Conservation (phyloP, 768 basidiomycete species). For the Mrakia blollopis region DNA sequence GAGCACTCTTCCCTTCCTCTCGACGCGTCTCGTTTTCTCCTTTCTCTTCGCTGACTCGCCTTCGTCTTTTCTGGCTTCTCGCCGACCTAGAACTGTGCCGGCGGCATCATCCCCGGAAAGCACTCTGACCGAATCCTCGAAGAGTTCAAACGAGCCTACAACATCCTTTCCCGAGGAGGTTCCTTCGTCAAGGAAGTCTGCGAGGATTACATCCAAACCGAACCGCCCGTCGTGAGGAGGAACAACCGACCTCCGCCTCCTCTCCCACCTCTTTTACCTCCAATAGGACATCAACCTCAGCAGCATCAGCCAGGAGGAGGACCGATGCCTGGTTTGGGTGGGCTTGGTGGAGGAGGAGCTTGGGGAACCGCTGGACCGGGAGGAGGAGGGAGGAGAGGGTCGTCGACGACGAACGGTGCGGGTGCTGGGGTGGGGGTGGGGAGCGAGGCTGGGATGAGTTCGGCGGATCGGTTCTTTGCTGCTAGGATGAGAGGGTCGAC, state of each 20-base stretch:
- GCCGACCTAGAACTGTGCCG: slow-evolving; percentile 14
- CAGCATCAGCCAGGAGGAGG: background rate
- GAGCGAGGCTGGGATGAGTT: background rate
- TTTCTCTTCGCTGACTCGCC: background rate
- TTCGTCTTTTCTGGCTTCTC: background rate
- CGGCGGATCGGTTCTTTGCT: background rate
- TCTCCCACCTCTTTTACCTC: background rate
- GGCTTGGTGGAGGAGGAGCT: background rate
- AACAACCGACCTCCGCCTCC: background rate
- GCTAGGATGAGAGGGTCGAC: background rate
- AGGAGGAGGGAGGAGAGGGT: background rate
- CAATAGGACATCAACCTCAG: background rate
- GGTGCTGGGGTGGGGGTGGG: no score
- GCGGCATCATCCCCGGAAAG: background rate
- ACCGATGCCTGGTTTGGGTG: background rate
- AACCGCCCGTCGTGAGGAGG: slow-evolving; percentile 3
- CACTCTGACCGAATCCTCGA: background rate
- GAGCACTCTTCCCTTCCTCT: background rate
- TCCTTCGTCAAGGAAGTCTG: slow-evolving; percentile 21
- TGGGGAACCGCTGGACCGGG: background rate
- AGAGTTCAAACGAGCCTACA: slow-evolving; percentile 16
- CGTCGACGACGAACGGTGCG: background rate
- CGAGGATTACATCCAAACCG: slow-evolving; percentile 6
- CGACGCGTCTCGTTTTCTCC: background rate
- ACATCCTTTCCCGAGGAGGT: slow-evolving; percentile 2